Evolutionary conservation across 1,284 basidiomycete genomes (phyloP).

Genomic region (Laetiporus sulphureus): DNA sequence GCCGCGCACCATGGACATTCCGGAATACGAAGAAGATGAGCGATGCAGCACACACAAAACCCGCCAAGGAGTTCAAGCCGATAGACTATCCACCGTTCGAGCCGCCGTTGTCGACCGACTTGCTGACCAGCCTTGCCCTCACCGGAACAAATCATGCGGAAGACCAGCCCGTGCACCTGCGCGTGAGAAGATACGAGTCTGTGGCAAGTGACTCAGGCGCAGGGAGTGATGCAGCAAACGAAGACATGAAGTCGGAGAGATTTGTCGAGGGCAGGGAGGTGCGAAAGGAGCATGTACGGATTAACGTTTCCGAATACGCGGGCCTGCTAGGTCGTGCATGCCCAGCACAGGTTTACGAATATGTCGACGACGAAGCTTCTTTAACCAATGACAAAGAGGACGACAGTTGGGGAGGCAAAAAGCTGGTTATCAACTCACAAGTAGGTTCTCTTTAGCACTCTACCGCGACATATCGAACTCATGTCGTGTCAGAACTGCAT

Average conservation of each 20-base stretch:
- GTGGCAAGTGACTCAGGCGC: slow-evolving; percentile 36
- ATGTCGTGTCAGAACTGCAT: slow-evolving; percentile 81
- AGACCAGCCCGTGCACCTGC: slow-evolving; percentile 90
- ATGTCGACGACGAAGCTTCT: slow-evolving; percentile 63
- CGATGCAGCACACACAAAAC: slow-evolving; percentile 75
- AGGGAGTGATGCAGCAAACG: slow-evolving; percentile 45
- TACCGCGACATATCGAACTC: no score
- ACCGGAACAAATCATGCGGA: slow-evolving; percentile 97
- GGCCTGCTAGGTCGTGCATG: slow-evolving; percentile 87
- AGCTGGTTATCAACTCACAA: slow-evolving; percentile 95
- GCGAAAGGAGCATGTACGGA: slow-evolving; percentile 60
- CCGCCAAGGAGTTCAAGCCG: slow-evolving; percentile 63
- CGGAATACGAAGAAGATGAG: slow-evolving; percentile 47
- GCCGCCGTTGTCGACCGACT: slow-evolving; percentile 89
- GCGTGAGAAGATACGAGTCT: slow-evolving; percentile 43
- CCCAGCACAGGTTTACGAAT: slow-evolving; percentile 97
- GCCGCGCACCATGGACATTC: slow-evolving; percentile 92
- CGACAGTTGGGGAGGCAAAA: slow-evolving; percentile 67
- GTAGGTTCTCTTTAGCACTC: slow-evolving; percentile 30
- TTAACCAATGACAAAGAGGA: slow-evolving; percentile 23
- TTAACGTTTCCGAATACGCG: slow-evolving; percentile 79
- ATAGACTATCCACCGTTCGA: slow-evolving; percentile 91
- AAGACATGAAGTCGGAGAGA: slow-evolving; percentile 19
- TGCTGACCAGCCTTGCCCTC: slow-evolving; percentile 85
- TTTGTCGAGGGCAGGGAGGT: slow-evolving; percentile 36